Percentiles rank a stretch among this genome's conserved stretches.
Conservation (phyloP, 2,329 filamentous ascomycete genomes). For the Orbilia ellipsospora region DNA sequence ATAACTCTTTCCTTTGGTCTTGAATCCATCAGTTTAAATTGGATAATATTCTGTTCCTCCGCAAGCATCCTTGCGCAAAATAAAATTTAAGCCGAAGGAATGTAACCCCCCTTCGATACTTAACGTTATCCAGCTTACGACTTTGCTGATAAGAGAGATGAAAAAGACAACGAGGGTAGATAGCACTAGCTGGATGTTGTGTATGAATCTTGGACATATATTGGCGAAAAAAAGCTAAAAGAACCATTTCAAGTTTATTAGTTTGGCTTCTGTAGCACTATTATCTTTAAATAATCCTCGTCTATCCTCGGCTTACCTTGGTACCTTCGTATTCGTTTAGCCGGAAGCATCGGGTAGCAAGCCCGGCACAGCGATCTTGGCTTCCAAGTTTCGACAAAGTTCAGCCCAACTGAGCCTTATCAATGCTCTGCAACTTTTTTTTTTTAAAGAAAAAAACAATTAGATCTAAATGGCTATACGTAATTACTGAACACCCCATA, state of each 20-base stretch:
- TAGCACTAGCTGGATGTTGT: too few relatives aligned
- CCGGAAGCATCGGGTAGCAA: constrained; percentile 45
- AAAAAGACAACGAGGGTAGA: background rate
- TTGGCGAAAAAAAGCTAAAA: background rate
- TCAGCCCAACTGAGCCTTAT: too few relatives aligned
- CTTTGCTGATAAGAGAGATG: background rate
- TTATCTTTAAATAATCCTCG: background rate
- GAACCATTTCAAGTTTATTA: background rate
- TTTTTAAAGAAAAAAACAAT: too few relatives aligned
- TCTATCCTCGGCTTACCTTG: background rate
- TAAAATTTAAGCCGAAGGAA: too few relatives aligned
- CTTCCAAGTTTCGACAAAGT: constrained; percentile 10
- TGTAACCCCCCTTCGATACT: too few relatives aligned
- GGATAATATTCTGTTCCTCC: too few relatives aligned
- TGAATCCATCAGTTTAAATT: too few relatives aligned
- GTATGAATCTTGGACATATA: background rate
- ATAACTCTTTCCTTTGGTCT: background rate
- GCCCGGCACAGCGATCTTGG: constrained; percentile 29
- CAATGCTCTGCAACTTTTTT: too few relatives aligned
- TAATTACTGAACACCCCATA: too few relatives aligned
- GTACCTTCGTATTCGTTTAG: constrained; percentile 40
- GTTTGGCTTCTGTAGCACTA: too few relatives aligned
- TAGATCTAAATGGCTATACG: too few relatives aligned
- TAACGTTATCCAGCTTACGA: background rate
- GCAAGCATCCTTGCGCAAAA: too few relatives aligned